A percentile compares a stretch with the other conserved stretches of the same genome.
phyloP scores from a whole-genome alignment of 1,284 basidiomycete species.

The Ceratobasidium sp. region DNA sequence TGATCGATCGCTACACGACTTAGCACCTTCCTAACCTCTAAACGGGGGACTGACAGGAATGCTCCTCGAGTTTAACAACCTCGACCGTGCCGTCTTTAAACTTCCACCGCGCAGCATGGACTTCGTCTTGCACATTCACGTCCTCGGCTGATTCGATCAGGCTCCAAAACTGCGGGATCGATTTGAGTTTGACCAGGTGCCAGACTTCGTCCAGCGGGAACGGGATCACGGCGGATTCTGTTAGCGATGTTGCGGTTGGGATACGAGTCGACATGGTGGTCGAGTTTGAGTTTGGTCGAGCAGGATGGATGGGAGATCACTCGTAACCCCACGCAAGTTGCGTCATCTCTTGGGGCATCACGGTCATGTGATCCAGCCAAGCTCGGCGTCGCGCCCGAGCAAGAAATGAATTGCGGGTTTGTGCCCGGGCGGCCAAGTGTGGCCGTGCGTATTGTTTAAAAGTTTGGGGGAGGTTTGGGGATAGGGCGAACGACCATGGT shows the following conservation, averaged over 20 bases:
- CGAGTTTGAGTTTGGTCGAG: background rate
- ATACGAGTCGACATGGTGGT: slow-evolving; percentile 19
- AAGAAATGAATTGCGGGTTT: background rate
- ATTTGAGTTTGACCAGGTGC: slow-evolving; percentile 32
- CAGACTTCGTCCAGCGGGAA: slow-evolving; percentile 30
- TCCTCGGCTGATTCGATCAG: slow-evolving; percentile 25
- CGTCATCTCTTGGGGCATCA: slow-evolving; percentile 23
- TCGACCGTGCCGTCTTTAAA: slow-evolving; percentile 27
- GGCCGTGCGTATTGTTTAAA: background rate
- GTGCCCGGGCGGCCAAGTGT: background rate
- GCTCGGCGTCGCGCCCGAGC: background rate
- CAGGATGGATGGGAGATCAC: background rate
- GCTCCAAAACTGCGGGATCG: slow-evolving; percentile 35
- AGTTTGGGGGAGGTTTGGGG: background rate
- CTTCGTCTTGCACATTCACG: slow-evolving; percentile 28
- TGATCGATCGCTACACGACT: slow-evolving; percentile 17
- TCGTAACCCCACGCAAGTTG: background rate
- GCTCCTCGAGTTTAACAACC: slow-evolving; percentile 26
- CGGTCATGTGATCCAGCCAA: slow-evolving; percentile 28
- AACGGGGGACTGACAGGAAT: slow-evolving; percentile 9
- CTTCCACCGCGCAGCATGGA: slow-evolving; percentile 22
- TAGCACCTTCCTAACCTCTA: background rate
- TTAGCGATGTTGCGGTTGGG: slow-evolving; percentile 28
- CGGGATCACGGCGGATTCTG: slow-evolving; percentile 33
- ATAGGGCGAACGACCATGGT: background rate